Conservation (phyloP, 768 basidiomycete genomes). For the Amanita fuliginea region DNA sequence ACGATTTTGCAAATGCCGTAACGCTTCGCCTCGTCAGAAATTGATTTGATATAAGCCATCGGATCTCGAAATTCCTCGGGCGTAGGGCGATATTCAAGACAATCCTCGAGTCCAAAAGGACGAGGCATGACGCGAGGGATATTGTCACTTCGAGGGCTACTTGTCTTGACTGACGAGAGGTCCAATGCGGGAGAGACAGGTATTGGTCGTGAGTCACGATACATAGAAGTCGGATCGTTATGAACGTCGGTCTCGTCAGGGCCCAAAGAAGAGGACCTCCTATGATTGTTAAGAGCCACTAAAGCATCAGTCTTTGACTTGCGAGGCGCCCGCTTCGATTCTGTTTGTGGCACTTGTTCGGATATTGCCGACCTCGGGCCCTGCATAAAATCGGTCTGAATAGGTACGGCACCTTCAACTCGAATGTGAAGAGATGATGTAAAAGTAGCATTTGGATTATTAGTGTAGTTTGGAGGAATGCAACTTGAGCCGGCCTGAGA, state of each 20-base stretch:
- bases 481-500: slow-evolving; percentile 34
- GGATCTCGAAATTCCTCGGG: slow-evolving; percentile 91
- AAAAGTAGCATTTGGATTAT: slow-evolving; percentile 41
- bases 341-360: slow-evolving; percentile 26
- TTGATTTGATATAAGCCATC: slow-evolving; percentile 83
- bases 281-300: slow-evolving; percentile 63
- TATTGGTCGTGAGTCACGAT: slow-evolving; percentile 45
- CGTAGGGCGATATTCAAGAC: slow-evolving; percentile 82
- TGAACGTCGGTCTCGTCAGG: slow-evolving; percentile 41
- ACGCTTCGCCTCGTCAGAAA: slow-evolving; percentile 55
- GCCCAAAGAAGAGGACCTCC: slow-evolving; percentile 41
- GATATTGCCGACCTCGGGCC: slow-evolving; percentile 23
- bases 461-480: slow-evolving; percentile 35
- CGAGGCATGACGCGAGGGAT: slow-evolving; percentile 36
- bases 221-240: slow-evolving; percentile 37
- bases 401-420: slow-evolving; percentile 63
- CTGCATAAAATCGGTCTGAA: slow-evolving; percentile 35
- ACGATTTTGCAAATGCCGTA: slow-evolving; percentile 96
- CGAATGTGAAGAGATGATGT: slow-evolving; percentile 67
- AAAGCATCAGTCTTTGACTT: slow-evolving; percentile 88
- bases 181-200: slow-evolving; percentile 53
- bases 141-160: slow-evolving; percentile 33
- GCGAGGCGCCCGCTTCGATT: slow-evolving; percentile 65
- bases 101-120: slow-evolving; percentile 81
- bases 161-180: slow-evolving; percentile 61